Conservation (phyloP, 1,284 basidiomycete species). For the Pterula multifida region DNA sequence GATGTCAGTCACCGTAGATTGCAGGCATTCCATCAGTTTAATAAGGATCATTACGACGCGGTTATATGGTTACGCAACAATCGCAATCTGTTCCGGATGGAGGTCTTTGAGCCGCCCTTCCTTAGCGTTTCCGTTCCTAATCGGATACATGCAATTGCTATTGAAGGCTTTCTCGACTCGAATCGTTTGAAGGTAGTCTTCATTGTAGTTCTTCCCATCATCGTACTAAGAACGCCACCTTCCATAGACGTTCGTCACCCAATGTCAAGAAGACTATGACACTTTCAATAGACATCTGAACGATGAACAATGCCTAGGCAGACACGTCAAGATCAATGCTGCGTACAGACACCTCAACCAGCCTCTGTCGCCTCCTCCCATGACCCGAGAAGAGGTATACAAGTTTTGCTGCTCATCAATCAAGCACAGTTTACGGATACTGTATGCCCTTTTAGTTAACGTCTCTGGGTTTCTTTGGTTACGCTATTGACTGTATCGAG, state of each 20-base stretch:
- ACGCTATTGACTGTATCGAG: conserved; percentile 67
- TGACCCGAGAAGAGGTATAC: conserved; percentile 43
- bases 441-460: conserved; percentile 33
- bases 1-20: background rate
- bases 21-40: background rate
- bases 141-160: conserved; percentile 46
- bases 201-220: conserved; percentile 1
- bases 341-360: conserved; percentile 45
- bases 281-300: conserved; percentile 56
- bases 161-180: conserved; percentile 64
- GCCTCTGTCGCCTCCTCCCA: conserved; percentile 33
- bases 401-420: conserved; percentile 1
- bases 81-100: conserved; percentile 10
- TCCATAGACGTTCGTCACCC: conserved; percentile 73
- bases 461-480: conserved; percentile 67
- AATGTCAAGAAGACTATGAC: conserved; percentile 77
- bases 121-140: conserved; percentile 67
- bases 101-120: conserved; percentile 79
- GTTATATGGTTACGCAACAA: conserved; percentile 1
- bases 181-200: conserved; percentile 49
- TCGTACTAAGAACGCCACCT: conserved; percentile 4
- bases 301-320: conserved; percentile 45
- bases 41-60: background rate
- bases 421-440: no score
- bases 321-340: conserved; percentile 42